Conservation (phyloP, 2,329 filamentous ascomycete genomes). For the Phoma sp. region DNA sequence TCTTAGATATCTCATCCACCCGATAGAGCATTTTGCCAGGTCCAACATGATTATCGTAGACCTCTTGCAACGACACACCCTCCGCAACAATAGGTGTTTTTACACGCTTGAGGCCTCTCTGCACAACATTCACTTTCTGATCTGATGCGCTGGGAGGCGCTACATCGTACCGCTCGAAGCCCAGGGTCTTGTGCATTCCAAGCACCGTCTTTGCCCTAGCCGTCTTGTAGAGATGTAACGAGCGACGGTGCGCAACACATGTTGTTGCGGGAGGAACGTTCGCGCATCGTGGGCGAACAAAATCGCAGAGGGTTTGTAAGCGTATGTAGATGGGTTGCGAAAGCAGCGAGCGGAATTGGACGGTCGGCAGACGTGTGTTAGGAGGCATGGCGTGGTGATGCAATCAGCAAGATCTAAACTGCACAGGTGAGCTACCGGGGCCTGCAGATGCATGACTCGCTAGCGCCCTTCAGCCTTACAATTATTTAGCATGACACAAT, state of each 20-base stretch:
- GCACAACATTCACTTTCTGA: constrained; percentile 29
- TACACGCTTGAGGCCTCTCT: constrained; percentile 1
- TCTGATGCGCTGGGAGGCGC: constrained; percentile 13
- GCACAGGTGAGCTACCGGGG: too few species aligned
- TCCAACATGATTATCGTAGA: constrained; percentile 25
- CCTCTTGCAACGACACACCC: constrained; percentile 26
- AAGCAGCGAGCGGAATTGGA: constrained; percentile 30
- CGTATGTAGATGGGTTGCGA: constrained; percentile 24
- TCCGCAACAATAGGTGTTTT: constrained; percentile 10
- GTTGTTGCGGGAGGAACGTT: constrained; percentile 11
- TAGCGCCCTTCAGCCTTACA: constrained; percentile 2
- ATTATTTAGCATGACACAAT: neutral
- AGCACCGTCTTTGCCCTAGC: constrained; percentile 30
- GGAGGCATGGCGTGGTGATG: constrained; percentile 20
- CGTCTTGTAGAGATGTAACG: constrained; percentile 37
- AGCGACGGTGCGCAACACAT: constrained; percentile 28
- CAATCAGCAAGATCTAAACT: neutral
- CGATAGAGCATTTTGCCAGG: constrained; percentile 31
- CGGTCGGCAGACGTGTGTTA: constrained; percentile 14
- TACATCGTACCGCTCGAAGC: constrained; percentile 20
- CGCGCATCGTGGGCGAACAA: constrained; percentile 23
- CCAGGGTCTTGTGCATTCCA: constrained; percentile 36
- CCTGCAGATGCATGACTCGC: neutral
- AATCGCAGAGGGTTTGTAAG: constrained; percentile 17
- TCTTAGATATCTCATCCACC: constrained; percentile 5